Conservation (phyloP, 371 early-diverging fungal species). For the Mortierella sp. region DNA sequence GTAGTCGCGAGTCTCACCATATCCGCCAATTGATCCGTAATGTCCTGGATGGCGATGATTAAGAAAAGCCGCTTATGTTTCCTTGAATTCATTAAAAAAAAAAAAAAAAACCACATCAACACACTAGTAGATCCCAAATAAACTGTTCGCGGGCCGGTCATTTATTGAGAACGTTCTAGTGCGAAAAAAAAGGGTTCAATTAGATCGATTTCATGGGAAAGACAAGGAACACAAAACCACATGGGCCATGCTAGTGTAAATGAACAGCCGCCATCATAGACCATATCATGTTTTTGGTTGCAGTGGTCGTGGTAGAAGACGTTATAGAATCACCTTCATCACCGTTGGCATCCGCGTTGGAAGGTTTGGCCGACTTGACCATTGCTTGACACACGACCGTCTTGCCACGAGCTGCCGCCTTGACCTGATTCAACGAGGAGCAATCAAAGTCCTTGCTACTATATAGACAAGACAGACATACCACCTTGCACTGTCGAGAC, state of each 20-base stretch:
- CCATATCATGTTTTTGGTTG: neutral
- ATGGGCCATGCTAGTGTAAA: too few relatives aligned
- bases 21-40: constrained; percentile 46
- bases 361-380: constrained; percentile 35
- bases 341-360: constrained; percentile 8
- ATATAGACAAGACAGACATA: constrained; percentile 48
- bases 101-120: too few relatives aligned
- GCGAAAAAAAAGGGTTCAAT: too few relatives aligned
- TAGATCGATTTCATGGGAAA: too few relatives aligned
- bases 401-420: constrained; percentile 42
- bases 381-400: constrained; percentile 25
- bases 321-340: neutral
- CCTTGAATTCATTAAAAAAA: too few relatives aligned
- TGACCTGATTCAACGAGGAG: constrained; percentile 33
- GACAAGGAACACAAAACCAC: too few relatives aligned
- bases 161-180: too few relatives aligned
- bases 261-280: neutral
- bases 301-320: neutral
- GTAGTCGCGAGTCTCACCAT: constrained; percentile 29
- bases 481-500: constrained; percentile 55
- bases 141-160: too few relatives aligned
- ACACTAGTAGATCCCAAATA: too few relatives aligned
- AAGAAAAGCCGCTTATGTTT: too few relatives aligned
- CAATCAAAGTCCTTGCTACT: constrained; percentile 46
- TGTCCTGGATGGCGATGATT: constrained; percentile 37